Conservation (phyloP, 345 rosid species). For the Acer negundo region DNA sequence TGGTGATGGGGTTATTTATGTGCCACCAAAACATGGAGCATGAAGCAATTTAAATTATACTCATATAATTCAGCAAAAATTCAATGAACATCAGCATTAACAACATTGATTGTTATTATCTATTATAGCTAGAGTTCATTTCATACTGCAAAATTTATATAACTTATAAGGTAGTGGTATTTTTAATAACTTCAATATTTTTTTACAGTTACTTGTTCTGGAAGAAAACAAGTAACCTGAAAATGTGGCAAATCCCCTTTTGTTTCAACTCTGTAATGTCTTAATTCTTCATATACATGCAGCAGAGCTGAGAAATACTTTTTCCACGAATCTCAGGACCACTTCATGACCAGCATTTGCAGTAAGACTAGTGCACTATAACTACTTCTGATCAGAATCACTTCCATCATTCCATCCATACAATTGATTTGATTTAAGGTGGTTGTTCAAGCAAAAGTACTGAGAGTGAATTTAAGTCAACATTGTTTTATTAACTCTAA, state of each 20-base stretch:
- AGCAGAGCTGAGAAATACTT: neutral
- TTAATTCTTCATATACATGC: neutral
- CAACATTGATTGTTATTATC: neutral
- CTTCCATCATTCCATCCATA: neutral
- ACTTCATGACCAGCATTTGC: neutral
- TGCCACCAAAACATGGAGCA: neutral
- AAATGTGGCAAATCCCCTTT: neutral
- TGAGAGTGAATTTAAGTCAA: too few species aligned
- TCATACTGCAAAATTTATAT: neutral
- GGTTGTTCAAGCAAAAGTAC: too few species aligned
- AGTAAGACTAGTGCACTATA: too few species aligned
- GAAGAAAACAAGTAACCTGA: neutral
- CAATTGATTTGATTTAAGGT: neutral
- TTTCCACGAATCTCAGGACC: neutral
- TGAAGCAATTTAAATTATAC: neutral
- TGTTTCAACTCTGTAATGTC: too few species aligned
- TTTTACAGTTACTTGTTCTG: neutral
- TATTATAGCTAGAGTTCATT: too few species aligned
- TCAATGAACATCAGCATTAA: neutral
- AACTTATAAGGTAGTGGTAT: neutral
- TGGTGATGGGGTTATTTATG: neutral
- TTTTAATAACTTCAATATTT: neutral
- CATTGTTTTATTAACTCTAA: too few species aligned
- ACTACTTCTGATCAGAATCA: neutral
- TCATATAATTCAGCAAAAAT: neutral